Base-by-base conservation (phyloP, 2,329 filamentous ascomycete genomes). In the Hypoxylon sp. region DNA sequence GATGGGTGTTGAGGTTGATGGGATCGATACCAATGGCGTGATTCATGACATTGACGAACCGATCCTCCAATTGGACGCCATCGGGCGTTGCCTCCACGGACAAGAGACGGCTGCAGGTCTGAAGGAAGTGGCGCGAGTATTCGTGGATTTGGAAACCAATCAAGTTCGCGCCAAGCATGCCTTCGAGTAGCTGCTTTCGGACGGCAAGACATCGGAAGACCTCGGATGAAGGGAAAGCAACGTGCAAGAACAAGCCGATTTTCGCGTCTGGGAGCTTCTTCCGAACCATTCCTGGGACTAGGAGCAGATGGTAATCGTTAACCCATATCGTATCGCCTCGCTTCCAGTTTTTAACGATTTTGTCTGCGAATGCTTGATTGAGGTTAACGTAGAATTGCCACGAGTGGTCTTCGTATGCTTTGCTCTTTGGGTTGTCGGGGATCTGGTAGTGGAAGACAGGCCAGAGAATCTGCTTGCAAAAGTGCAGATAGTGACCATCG, bases 371-470 rank as follows among this genome's bases (percentile, higher is more conserved):
- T 2, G 88, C 90, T 70, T 94, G 88, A 74, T 97, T 97, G 67
- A 97, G 82, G 44, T 90, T 90, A 67, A 91, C 88, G 65, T 97
- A 97, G 75, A 90, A 96, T 62, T 91, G 83, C 91, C 92, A 97
- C 0, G 92, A 97, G 72, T 97, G 92, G 63, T 97, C 93, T 70
- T 96, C 89, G 70, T 96, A 97, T 0, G 93, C 93, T 71, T 97
- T 97, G 83, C 91, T 97, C 79, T 96, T 96, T 17, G 93, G 93
- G 68, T 96, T 95, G 69, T 97, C 94, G 0, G 93, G 94, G 52
- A 97, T 96, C 72, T 97, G 92, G 71, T 97, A 97, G 73, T 97
- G 92, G 72, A 97, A 96, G 53, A 97, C 92, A 1, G 93, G 93
- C 93, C 93, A 97, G 5, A 97, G 79, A 46, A 97, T 96, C 67